These are phyloP conservation scores for Entoloma clypeatum DNA, from an alignment of 1,284 basidiomycete genomes.

Conservation along the genomic window DNA sequence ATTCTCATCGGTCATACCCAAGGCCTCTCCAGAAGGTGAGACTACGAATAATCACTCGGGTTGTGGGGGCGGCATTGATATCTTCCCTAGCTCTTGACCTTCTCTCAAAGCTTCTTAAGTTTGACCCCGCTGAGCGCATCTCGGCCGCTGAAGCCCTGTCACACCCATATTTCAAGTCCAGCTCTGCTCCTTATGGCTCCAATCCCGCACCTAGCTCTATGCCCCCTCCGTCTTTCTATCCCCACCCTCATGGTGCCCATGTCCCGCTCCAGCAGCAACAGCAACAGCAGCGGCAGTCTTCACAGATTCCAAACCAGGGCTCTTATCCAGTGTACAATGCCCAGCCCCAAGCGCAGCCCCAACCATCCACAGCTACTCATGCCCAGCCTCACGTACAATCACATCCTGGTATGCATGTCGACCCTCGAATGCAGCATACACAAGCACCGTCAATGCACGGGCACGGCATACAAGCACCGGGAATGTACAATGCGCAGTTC, in stretches of 20 bases:
- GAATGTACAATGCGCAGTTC: constrained; percentile 8
- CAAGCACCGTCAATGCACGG: constrained; percentile 10
- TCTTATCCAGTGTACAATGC: constrained; percentile 25
- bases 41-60: constrained; percentile 2
- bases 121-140: constrained; percentile 91
- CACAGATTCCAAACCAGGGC: constrained; percentile 26
- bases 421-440: constrained; percentile 31
- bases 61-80: constrained; percentile 9
- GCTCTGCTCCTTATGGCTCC: constrained; percentile 43
- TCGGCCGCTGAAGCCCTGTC: constrained; percentile 89
- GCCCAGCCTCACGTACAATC: constrained; percentile 26
- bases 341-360: constrained; percentile 21
- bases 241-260: constrained; percentile 55
- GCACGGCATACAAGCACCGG: constrained; percentile 11
- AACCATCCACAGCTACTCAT: constrained; percentile 32
- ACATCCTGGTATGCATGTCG: constrained; percentile 15
- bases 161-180: constrained; percentile 93
- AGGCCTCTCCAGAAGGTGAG: constrained; percentile 85
- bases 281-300: constrained; percentile 40
- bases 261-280: constrained; percentile 32
- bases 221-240: constrained; percentile 67
- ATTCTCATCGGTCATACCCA: constrained; percentile 86
- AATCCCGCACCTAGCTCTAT: constrained; percentile 53
- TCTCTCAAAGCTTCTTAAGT: constrained; percentile 93
- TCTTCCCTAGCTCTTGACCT: constrained; percentile 77